phyloP scores from a whole-genome alignment of 2,329 filamentous ascomycete species.

The Fusarium newnesense region DNA sequence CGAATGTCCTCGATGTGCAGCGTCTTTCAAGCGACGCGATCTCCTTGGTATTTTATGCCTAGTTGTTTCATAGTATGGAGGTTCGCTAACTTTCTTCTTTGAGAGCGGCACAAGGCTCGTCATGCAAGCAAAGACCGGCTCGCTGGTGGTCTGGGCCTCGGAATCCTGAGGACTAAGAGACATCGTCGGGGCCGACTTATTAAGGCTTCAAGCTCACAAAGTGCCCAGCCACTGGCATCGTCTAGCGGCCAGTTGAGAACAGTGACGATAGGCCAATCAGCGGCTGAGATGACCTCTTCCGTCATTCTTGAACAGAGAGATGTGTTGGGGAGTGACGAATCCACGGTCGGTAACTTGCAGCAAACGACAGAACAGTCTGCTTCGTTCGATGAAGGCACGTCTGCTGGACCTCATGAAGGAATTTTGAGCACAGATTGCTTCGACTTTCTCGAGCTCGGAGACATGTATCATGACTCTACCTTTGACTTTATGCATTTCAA shows the following conservation, averaged over 20 bases:
- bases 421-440: fast-evolving
- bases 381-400: fast-evolving
- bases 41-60: background rate
- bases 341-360: fast-evolving
- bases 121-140: background rate
- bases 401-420: fast-evolving
- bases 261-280: fast-evolving
- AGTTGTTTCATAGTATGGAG: fast-evolving
- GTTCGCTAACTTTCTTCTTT: fast-evolving
- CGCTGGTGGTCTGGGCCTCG: background rate
- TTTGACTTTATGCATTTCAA: background rate
- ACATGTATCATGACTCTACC: background rate
- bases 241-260: fast-evolving
- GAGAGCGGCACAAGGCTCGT: background rate
- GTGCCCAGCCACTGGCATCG: fast-evolving
- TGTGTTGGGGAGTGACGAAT: fast-evolving
- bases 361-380: fast-evolving
- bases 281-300: fast-evolving
- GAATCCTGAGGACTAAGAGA: background rate
- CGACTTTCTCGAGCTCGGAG: background rate
- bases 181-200: background rate
- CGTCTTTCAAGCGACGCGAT: background rate
- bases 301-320: fast-evolving
- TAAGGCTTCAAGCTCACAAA: fast-evolving
- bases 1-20: background rate